Conservation (phyloP, 2,329 filamentous ascomycete genomes). For the Phaeosphaeria sp. region DNA sequence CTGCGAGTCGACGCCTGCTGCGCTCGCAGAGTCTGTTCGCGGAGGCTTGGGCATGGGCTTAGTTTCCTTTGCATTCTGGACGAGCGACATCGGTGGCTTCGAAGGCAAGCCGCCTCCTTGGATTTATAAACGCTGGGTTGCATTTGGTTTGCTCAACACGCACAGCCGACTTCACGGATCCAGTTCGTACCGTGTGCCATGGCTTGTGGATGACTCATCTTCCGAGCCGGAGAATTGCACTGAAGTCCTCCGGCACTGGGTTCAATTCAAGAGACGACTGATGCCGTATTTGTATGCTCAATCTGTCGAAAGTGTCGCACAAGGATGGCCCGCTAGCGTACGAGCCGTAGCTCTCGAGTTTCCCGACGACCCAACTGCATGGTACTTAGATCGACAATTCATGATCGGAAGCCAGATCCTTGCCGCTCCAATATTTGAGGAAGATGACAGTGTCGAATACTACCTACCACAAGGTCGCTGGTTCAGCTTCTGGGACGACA, state of each 20-base stretch:
- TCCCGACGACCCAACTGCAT: conserved; percentile 71
- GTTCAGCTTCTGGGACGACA: conserved; percentile 58
- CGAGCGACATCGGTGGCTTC: conserved; percentile 74
- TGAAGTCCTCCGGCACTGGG: conserved; percentile 62
- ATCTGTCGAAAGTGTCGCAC: conserved; percentile 57
- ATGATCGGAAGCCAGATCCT: conserved; percentile 73
- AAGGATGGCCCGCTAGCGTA: conserved; percentile 66
- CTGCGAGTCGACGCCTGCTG: conserved; percentile 75
- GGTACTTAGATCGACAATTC: conserved; percentile 74
- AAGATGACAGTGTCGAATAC: conserved; percentile 69
- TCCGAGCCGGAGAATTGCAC: conserved; percentile 55
- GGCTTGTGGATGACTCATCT: conserved; percentile 72
- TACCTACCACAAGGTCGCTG: conserved; percentile 65
- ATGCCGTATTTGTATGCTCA: conserved; percentile 66
- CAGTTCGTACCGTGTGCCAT: conserved; percentile 75
- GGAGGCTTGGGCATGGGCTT: conserved; percentile 70
- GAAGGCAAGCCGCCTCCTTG: conserved; percentile 71
- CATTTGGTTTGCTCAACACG: conserved; percentile 74
- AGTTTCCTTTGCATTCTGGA: conserved; percentile 72
- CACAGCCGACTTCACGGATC: conserved; percentile 76
- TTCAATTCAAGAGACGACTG: conserved; percentile 61
- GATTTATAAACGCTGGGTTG: conserved; percentile 80
- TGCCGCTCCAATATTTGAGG: conserved; percentile 69
- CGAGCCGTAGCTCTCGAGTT: conserved; percentile 74
- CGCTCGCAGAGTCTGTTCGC: conserved; percentile 74